Evolutionary conservation across 306 rosid genomes (phyloP).

Genomic region (Dalbergia cochinchinensis): DNA sequence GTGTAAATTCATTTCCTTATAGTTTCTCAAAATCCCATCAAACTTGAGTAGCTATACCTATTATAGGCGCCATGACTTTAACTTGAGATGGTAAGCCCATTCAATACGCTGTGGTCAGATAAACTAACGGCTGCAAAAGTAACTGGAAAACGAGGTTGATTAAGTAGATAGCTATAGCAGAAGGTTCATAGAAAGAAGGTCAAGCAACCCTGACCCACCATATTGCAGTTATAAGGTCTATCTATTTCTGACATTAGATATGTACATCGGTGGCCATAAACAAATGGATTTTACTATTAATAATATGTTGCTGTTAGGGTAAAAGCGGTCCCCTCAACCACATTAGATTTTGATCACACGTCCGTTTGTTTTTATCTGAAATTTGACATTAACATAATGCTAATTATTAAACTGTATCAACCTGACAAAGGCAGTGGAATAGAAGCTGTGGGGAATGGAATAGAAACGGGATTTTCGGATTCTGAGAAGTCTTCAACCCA

Average conservation of each 20-base stretch:
- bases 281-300: background rate
- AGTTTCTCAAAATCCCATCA: no score
- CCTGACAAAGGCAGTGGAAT: constrained; percentile 94
- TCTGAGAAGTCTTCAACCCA: constrained; percentile 60
- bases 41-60: no score
- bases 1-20: no score
- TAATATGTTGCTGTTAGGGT: constrained; percentile 27
- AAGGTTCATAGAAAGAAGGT: background rate
- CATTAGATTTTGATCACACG: constrained; percentile 56
- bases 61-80: no score
- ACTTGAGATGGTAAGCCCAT: no score
- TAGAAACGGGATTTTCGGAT: constrained; percentile 96
- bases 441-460: constrained; percentile 99
- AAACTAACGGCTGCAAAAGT: background rate
- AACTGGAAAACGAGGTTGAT: background rate
- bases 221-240: background rate
- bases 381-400: constrained; percentile 40
- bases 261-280: constrained; percentile 13
- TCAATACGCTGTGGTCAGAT: no score
- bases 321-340: constrained; percentile 62
- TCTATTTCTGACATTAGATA: background rate
- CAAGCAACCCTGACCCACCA: background rate
- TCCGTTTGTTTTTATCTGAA: constrained; percentile 56
- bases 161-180: background rate
- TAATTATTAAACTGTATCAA: constrained; percentile 38